Conservation (phyloP, 2,329 filamentous ascomycete genomes). For the Lomentospora prolificans region DNA sequence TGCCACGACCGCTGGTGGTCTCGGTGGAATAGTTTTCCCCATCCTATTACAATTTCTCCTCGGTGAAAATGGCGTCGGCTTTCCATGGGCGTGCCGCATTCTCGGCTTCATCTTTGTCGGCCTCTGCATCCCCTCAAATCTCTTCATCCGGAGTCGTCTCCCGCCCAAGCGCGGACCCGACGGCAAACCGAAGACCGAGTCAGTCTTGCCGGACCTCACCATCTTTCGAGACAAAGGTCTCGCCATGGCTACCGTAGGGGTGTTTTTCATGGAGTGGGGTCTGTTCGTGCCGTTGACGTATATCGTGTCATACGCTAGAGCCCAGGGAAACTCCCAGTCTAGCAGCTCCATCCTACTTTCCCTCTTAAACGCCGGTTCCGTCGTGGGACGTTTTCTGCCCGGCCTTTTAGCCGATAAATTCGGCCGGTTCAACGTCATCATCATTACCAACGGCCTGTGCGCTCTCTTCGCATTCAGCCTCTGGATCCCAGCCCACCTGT, state of each 20-base stretch:
- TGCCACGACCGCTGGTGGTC: constrained; percentile 53
- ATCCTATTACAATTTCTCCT: constrained; percentile 36
- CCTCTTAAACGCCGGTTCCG: constrained; percentile 69
- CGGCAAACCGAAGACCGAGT: constrained; percentile 15
- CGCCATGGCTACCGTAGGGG: constrained; percentile 47
- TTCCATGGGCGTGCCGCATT: constrained; percentile 39
- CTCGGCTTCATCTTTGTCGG: constrained; percentile 39
- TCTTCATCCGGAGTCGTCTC: constrained; percentile 43
- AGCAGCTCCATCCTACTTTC: constrained; percentile 70
- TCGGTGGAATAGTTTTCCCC: constrained; percentile 59
- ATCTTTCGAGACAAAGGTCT: constrained; percentile 54
- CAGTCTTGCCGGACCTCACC: constrained; percentile 46
- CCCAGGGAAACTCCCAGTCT: constrained; percentile 45
- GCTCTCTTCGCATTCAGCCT: constrained; percentile 50
- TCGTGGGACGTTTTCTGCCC: constrained; percentile 66
- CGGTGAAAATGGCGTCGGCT: constrained; percentile 32
- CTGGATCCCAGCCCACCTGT: constrained; percentile 57
- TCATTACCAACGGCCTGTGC: constrained; percentile 50
- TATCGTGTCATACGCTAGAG: constrained; percentile 60
- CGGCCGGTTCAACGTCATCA: constrained; percentile 74
- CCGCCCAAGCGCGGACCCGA: constrained; percentile 28
- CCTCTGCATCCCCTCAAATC: constrained; percentile 34
- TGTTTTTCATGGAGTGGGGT: constrained; percentile 63
- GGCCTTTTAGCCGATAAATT: constrained; percentile 66
- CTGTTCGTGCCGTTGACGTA: constrained; percentile 69